Conservation (phyloP, 306 rosid genomes). For the Sechiopsis laciniata region DNA sequence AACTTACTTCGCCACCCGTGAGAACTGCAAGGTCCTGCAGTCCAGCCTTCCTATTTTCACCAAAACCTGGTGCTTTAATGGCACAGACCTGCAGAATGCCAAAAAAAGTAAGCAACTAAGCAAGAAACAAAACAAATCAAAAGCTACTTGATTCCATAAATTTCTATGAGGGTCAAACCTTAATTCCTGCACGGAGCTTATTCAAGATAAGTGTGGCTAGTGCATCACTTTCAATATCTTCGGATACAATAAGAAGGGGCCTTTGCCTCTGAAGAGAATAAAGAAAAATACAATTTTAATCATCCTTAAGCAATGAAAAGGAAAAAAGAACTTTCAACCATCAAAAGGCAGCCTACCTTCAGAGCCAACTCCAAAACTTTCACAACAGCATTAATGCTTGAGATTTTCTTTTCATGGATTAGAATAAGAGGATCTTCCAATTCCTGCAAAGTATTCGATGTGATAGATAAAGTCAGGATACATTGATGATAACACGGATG, state of each 20-base stretch:
- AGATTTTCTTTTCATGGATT: conserved; percentile 91
- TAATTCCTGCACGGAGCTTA: conserved; percentile 96
- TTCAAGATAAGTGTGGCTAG: conserved; percentile 78
- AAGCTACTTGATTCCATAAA: neutral
- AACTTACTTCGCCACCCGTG: conserved; percentile 74
- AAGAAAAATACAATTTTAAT: conserved; percentile 9
- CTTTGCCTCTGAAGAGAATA: conserved; percentile 57
- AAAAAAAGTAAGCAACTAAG: neutral
- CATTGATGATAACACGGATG: neutral
- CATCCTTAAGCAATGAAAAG: neutral
- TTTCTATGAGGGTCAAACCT: conserved; percentile 43
- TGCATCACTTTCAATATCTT: conserved; percentile 92
- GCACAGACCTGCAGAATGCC: conserved; percentile 62
- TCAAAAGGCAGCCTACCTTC: conserved; percentile 42
- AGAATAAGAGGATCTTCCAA: conserved; percentile 85
- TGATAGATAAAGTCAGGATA: neutral
- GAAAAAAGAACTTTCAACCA: conserved; percentile 4
- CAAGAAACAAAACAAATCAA: neutral
- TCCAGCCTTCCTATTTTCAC: conserved; percentile 72
- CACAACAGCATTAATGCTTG: conserved; percentile 62
- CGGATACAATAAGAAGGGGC: conserved; percentile 73
- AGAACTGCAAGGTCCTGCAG: conserved; percentile 88
- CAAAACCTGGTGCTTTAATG: conserved; percentile 92
- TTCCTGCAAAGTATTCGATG: conserved; percentile 44
- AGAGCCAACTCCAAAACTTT: conserved; percentile 86